Base-by-base conservation (phyloP, 1,284 basidiomycete species). In the Naganishia sp. region DNA sequence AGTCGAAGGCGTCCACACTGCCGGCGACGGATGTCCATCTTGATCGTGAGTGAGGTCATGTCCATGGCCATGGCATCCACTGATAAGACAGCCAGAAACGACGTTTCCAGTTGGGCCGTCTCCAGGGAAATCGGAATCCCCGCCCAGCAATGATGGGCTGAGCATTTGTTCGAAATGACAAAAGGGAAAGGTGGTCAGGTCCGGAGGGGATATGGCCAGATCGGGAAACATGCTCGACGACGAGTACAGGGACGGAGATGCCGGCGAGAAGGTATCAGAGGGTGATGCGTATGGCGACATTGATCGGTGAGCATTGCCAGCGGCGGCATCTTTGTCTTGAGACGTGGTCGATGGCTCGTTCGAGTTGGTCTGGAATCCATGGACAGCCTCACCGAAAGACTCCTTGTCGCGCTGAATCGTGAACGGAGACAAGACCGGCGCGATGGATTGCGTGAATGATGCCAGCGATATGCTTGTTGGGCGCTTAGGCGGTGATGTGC, bases 141-240 rank as follows among this genome's bases (percentile, higher is more conserved):
- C 39, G 21, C 15, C 39, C 13, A 36, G n/a, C 33, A 49, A 48
- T 18, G 57, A 60, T n/a, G 57, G 57, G 45, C 57, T 60, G 46
- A 50, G 57, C 23, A 60, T 33, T 36, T 60, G 57, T 36, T 60
- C 57, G 57, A 60, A 60, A 50, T 60, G 57, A 18, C 57, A 60
- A 16, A 60, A 60, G 6, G 57, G 57, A 18, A 60, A 60, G 31
- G 46, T 13, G 6, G 46, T 18, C 6, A 50, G 33, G 13, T 60
- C 57, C 15, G 45, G 46, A 21, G 57, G 57, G 6, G 57, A 60
- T 15, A 49, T 49, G 3, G 57, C 57, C n/a, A 60, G 23, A 33
- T 60, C 57, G 31, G 46, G 48, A 50, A 60, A 60, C 21, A 42
- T 50, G 46, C 33, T 43, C 33, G 48, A 50, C 11, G 57, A 25